A percentile compares a stretch with the other conserved stretches of the same genome.
phyloP scores from a whole-genome alignment of 2,329 filamentous ascomycete genomes.

The Clathrospora elynae region DNA sequence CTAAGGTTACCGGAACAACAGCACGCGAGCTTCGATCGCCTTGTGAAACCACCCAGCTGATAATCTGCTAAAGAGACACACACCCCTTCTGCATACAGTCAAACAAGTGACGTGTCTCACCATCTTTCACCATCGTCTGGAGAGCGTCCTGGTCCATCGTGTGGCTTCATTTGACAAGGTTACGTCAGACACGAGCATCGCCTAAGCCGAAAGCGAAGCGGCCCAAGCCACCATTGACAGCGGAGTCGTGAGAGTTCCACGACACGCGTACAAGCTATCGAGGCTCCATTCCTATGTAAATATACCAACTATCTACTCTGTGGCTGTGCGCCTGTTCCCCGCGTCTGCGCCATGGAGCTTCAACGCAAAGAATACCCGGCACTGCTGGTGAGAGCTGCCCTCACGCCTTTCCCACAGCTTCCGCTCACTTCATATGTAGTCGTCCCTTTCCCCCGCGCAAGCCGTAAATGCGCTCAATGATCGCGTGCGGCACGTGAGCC shows the following conservation, averaged over 20 bases:
- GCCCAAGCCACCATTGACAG: constrained; percentile 36
- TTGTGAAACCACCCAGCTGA: too few relatives aligned
- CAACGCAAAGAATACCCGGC: constrained; percentile 89
- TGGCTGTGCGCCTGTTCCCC: constrained; percentile 37
- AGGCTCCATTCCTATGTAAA: constrained; percentile 40
- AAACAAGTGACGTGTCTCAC: too few relatives aligned
- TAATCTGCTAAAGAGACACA: too few relatives aligned
- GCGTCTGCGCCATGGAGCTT: constrained; percentile 59
- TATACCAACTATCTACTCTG: constrained; percentile 20
- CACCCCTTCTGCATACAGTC: too few relatives aligned
- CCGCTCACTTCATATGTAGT: constrained; percentile 59
- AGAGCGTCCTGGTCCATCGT: neutral
- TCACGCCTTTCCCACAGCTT: constrained; percentile 16
- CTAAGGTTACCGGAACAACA: too few relatives aligned
- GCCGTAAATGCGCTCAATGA: constrained; percentile 83
- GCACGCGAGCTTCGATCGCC: too few relatives aligned
- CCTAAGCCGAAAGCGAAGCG: constrained; percentile 30
- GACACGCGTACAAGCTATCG: constrained; percentile 33
- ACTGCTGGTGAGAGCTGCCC: constrained; percentile 72
- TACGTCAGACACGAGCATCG: constrained; percentile 25
- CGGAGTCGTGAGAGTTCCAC: constrained; percentile 41
- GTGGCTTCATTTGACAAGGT: constrained; percentile 14
- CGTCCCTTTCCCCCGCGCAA: constrained; percentile 77
- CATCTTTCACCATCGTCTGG: too few relatives aligned
- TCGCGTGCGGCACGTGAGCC: constrained; percentile 83